Conservation (phyloP, 139 green algal species). For the Volvox africanus region DNA sequence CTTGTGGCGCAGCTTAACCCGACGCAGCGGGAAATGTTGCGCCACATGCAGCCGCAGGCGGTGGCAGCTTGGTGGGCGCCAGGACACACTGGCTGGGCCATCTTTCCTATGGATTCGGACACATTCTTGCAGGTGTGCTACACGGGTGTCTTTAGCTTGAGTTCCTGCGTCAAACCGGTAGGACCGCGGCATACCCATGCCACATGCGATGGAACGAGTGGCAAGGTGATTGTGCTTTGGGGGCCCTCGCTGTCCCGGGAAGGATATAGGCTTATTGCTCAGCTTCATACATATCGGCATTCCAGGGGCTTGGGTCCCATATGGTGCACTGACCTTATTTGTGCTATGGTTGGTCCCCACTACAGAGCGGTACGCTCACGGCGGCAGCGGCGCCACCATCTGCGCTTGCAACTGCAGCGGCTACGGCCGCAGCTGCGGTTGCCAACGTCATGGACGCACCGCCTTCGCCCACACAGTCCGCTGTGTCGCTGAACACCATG, state of each 20-base stretch:
- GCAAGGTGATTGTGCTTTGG: no score
- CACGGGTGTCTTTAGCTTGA: not conserved
- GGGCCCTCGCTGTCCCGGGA: no score
- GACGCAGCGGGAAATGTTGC: slow-evolving; percentile 82
- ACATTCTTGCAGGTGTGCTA: slow-evolving; percentile 69
- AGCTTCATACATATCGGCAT: not conserved
- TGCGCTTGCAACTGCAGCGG: not conserved
- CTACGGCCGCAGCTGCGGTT: no score
- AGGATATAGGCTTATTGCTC: no score
- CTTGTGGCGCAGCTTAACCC: slow-evolving; percentile 79
- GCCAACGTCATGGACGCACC: not conserved
- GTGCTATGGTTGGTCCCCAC: no score
- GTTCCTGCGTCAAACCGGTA: not conserved
- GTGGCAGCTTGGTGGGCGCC: slow-evolving; percentile 82
- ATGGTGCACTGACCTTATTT: no score
- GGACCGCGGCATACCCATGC: no score
- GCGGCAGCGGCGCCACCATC: not conserved
- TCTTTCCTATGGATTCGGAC: slow-evolving; percentile 86
- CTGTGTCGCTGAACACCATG: slow-evolving; percentile 35
- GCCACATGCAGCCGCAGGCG: slow-evolving; percentile 78
- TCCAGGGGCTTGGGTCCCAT: not conserved
- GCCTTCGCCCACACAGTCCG: slow-evolving; percentile 26
- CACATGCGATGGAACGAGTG: no score
- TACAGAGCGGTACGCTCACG: slow-evolving; percentile 20
- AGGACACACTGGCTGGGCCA: slow-evolving; percentile 87